Evolutionary conservation across 768 basidiomycete species (phyloP).

Genomic region (Mycena olivaceomarginata): DNA sequence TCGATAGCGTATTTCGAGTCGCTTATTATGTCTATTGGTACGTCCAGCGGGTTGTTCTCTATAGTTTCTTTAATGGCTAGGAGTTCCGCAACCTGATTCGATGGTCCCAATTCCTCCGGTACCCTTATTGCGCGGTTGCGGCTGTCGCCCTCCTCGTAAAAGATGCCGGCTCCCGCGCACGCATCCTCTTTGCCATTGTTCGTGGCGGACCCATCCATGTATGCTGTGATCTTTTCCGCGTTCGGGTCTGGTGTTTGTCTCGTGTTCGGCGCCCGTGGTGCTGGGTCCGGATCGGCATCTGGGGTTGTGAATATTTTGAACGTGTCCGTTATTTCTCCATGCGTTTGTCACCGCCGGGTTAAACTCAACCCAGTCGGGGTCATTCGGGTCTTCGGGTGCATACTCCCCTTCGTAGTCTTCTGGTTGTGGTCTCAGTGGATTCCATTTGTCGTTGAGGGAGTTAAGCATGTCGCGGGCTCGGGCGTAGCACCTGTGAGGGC

Average conservation of each 20-base stretch:
- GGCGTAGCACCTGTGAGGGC: background rate
- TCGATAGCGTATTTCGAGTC: background rate
- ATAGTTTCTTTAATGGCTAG: background rate
- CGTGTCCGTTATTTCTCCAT: background rate
- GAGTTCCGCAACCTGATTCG: background rate
- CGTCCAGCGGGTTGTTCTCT: background rate
- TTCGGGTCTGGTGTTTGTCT: background rate
- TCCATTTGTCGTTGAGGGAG: background rate
- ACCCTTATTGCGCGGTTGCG: background rate
- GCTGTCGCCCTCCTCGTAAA: background rate
- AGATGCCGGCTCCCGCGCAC: background rate
- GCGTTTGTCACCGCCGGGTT: too few species aligned
- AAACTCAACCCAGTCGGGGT: too few species aligned
- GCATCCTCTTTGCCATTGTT: background rate
- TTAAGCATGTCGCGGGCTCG: background rate
- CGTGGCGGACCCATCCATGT: background rate
- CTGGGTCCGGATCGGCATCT: background rate
- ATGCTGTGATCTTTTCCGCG: too few species aligned
- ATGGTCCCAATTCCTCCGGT: background rate
- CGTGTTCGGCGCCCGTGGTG: background rate
- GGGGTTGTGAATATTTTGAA: background rate
- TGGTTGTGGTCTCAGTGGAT: background rate
- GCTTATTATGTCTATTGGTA: background rate
- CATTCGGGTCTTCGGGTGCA: too few species aligned
- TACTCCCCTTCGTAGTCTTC: background rate